These are phyloP conservation scores for Trichopus zeylanicus DNA, from an alignment of 116 monocot species.

Conservation along the genomic window DNA sequence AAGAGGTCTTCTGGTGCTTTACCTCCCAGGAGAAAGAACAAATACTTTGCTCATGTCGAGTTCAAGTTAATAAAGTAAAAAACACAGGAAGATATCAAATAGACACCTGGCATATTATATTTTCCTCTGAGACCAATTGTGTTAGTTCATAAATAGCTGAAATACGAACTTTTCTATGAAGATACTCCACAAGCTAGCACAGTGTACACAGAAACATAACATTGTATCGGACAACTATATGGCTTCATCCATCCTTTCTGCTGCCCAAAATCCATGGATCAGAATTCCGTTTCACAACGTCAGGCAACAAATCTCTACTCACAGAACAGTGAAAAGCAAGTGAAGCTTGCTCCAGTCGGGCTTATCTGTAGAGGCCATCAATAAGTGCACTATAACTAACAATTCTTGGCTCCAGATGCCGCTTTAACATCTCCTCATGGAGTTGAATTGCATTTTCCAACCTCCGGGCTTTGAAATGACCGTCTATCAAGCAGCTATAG, in stretches of 20 bases:
- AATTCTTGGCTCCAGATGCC: conserved; percentile 26
- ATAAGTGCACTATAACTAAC: conserved; percentile 37
- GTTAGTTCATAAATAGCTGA: neutral
- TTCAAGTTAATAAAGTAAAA: too few species aligned
- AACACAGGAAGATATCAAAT: too few species aligned
- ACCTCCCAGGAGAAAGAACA: too few species aligned
- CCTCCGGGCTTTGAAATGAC: conserved; percentile 17
- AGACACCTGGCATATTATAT: too few species aligned
- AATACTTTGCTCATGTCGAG: too few species aligned
- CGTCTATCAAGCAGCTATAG: conserved; percentile 41
- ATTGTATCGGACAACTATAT: conserved; percentile 32
- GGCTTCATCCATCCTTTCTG: conserved; percentile 31
- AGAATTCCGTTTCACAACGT: conserved; percentile 44
- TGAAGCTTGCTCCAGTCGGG: conserved; percentile 24
- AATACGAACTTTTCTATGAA: neutral
- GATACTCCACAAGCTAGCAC: conserved; percentile 11
- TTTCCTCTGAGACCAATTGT: too few species aligned
- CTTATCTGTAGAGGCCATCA: conserved; percentile 35
- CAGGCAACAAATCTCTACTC: conserved; percentile 31
- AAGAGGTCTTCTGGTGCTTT: too few species aligned
- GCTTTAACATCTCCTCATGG: conserved; percentile 38
- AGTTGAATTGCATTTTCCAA: conserved; percentile 31
- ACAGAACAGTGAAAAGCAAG: conserved; percentile 31
- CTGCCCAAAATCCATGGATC: conserved; percentile 24
- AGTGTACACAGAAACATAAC: conserved; percentile 20